These are phyloP conservation scores for Tetramitus jugosus DNA, from an alignment of 208 protist genomes.

Conservation along the genomic window DNA sequence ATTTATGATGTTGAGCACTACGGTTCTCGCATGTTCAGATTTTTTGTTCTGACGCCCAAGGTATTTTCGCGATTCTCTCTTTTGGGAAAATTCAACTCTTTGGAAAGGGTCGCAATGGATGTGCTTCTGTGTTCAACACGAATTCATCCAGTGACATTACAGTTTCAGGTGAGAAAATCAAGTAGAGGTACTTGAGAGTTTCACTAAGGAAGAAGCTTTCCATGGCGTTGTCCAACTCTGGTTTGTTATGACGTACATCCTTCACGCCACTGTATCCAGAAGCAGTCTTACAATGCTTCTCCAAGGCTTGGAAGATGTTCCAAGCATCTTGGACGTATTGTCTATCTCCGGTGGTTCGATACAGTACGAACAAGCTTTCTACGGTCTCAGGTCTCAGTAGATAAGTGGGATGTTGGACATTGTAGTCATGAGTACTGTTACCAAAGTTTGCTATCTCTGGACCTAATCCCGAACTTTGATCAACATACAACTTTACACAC, in stretches of 20 bases:
- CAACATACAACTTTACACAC: constrained; percentile 46
- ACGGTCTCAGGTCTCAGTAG: constrained; percentile 55
- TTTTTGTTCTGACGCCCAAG: too few relatives aligned
- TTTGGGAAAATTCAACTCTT: too few relatives aligned
- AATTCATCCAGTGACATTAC: constrained; percentile 63
- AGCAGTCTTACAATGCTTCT: constrained; percentile 36
- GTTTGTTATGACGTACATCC: constrained; percentile 19
- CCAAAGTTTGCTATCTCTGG: constrained; percentile 37
- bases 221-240: constrained; percentile 46
- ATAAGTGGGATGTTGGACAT: constrained; percentile 24
- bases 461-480: constrained; percentile 41
- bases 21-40: too few relatives aligned
- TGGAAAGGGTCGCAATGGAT: constrained; percentile 43
- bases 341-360: constrained; percentile 42
- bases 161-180: constrained; percentile 54
- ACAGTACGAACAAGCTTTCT: constrained; percentile 59
- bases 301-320: constrained; percentile 55
- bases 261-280: constrained; percentile 29
- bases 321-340: constrained; percentile 60
- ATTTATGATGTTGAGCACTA: too few relatives aligned
- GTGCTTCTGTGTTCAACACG: constrained; percentile 82
- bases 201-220: constrained; percentile 77
- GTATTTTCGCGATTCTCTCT: too few relatives aligned
- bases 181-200: constrained; percentile 80
- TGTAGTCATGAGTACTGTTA: constrained; percentile 2